Evolutionary conservation across 2,329 filamentous ascomycete genomes (phyloP).

Genomic region (Phyllosticta citribraziliensis): DNA sequence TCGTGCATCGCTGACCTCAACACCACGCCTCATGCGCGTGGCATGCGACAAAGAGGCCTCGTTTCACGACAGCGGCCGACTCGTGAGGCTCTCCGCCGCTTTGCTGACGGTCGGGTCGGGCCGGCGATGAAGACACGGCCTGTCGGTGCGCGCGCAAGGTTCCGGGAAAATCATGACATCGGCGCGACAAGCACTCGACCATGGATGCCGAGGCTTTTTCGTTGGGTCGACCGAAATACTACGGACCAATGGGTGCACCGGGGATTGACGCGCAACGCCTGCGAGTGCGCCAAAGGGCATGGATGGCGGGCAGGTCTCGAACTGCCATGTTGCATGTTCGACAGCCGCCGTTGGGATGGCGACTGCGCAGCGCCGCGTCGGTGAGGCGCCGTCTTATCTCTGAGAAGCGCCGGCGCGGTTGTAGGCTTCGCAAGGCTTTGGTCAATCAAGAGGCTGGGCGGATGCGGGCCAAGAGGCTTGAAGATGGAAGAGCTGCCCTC

Average conservation of each 20-base stretch:
- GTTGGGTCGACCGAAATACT: not conserved
- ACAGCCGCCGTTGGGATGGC: not conserved
- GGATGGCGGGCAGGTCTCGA: not conserved
- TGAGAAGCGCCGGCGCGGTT: not conserved
- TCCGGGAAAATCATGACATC: not conserved
- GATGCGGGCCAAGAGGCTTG: not conserved
- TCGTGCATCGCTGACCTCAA: not conserved
- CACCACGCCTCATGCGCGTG: not conserved
- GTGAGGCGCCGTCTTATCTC: not conserved
- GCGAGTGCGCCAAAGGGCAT: not conserved
- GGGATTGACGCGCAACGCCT: not conserved
- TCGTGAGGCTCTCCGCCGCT: not conserved
- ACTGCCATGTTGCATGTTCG: not conserved
- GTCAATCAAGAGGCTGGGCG: not conserved
- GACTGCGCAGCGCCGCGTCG: too few relatives aligned
- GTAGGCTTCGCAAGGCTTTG: not conserved
- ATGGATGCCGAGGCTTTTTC: not conserved
- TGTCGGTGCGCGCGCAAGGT: not conserved
- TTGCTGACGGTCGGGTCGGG: not conserved
- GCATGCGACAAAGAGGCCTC: not conserved
- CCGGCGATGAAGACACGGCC: not conserved
- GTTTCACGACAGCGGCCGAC: not conserved
- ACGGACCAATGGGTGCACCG: not conserved
- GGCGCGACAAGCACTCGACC: not conserved
- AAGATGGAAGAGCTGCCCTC: not conserved